A percentile compares a stretch with the other conserved stretches of the same genome.
These are phyloP conservation scores for Cutaneotrichosporon cutaneum DNA, from an alignment of 1,284 basidiomycete species.

Conservation along the genomic window DNA sequence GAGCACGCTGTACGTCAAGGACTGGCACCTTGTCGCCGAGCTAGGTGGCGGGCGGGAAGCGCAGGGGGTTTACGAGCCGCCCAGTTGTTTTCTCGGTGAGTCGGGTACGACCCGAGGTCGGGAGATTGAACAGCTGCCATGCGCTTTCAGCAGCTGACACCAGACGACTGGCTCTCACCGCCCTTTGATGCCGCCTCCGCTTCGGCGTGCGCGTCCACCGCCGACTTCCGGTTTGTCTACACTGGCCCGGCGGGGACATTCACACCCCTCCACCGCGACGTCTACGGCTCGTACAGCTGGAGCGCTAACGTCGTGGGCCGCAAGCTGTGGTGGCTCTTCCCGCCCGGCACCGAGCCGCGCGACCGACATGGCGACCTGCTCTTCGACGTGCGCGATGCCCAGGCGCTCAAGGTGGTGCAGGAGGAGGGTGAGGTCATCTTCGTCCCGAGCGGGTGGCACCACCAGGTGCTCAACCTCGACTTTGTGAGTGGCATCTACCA, in stretches of 20 bases:
- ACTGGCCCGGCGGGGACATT: constrained; percentile 54
- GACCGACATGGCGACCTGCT: constrained; percentile 34
- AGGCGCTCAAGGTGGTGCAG: constrained; percentile 41
- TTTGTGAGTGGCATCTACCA: constrained; percentile 33
- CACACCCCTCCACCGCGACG: constrained; percentile 58
- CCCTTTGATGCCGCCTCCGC: constrained; percentile 30
- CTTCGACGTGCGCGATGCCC: constrained; percentile 47
- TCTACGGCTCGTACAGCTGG: constrained; percentile 61
- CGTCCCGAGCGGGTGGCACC: constrained; percentile 55
- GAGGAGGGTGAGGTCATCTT: constrained; percentile 55
- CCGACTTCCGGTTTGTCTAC: constrained; percentile 53
- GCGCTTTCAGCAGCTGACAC: constrained; percentile 6
- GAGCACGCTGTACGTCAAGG: constrained; percentile 57
- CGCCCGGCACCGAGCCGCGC: constrained; percentile 48
- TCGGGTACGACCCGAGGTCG: too few relatives aligned
- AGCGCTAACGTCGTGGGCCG: constrained; percentile 59
- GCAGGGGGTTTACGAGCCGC: constrained; percentile 53
- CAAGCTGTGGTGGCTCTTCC: constrained; percentile 60
- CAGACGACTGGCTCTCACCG: constrained; percentile 59
- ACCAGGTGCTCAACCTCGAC: constrained; percentile 52
- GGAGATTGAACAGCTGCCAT: too few relatives aligned
- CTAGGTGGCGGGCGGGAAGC: constrained; percentile 37
- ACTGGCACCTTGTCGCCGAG: constrained; percentile 58
- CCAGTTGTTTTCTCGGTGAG: constrained; percentile 52
- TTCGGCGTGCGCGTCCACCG: constrained; percentile 16